Conservation (phyloP, 2,329 filamentous ascomycete species). For the Zymoseptoria brevis region DNA sequence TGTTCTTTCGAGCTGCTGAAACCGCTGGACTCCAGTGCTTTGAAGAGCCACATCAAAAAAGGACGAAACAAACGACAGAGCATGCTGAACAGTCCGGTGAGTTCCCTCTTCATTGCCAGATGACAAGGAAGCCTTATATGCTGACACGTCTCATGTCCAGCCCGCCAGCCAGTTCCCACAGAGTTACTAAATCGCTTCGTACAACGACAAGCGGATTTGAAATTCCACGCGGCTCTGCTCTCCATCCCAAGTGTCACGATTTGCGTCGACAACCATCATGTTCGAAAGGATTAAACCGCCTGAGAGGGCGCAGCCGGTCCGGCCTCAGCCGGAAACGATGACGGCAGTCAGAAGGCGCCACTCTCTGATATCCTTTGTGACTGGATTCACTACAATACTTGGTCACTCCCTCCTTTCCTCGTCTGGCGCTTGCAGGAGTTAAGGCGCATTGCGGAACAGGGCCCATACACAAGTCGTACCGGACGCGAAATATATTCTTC, state of each 20-base stretch:
- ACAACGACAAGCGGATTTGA: neutral
- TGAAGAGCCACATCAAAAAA: slow-evolving; percentile 99
- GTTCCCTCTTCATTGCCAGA: slow-evolving; percentile 33
- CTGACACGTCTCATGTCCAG: slow-evolving; percentile 27
- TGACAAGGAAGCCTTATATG: neutral
- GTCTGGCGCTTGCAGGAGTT: neutral
- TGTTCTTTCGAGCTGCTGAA: slow-evolving; percentile 97
- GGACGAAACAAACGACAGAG: slow-evolving; percentile 87
- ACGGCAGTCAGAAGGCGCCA: neutral
- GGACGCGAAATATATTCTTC: neutral
- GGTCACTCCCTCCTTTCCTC: neutral
- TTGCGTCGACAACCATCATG: neutral
- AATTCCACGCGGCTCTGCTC: neutral
- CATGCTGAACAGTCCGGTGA: slow-evolving; percentile 92
- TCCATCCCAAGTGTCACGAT: neutral
- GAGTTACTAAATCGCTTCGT: slow-evolving; percentile 37
- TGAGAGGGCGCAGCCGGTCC: neutral
- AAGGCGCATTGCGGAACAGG: neutral
- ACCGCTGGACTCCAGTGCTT: slow-evolving; percentile 85
- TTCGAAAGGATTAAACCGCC: neutral
- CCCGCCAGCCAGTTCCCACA: slow-evolving; percentile 45
- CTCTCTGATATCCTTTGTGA: neutral
- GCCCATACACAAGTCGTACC: neutral
- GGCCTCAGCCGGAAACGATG: neutral
- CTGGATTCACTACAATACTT: neutral